A percentile compares a stretch with the other conserved stretches of the same genome.
These are phyloP conservation scores for Acacia confusa DNA, from an alignment of 306 rosid genomes.

Conservation along the genomic window DNA sequence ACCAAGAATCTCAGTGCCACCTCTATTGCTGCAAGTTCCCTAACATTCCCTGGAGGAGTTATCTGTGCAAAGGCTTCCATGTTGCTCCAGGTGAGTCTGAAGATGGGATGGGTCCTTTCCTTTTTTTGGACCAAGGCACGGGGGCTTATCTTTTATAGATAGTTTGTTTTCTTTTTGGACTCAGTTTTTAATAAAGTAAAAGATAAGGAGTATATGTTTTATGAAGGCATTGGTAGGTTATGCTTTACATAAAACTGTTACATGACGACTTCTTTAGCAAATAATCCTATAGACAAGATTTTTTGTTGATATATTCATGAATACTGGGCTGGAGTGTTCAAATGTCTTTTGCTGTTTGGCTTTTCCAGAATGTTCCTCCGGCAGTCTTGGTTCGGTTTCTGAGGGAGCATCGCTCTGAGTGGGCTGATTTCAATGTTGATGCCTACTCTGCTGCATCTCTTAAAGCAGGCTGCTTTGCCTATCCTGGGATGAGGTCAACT, in stretches of 20 bases:
- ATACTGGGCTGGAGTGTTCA: background rate
- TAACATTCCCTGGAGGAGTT: conserved; percentile 62
- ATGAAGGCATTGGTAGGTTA: background rate
- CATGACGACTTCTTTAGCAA: background rate
- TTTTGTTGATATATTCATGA: background rate
- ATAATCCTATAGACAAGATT: background rate
- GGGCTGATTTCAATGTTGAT: conserved; percentile 85
- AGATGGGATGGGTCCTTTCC: background rate
- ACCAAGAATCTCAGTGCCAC: conserved; percentile 52
- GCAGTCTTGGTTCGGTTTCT: conserved; percentile 74
- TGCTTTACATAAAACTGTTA: background rate
- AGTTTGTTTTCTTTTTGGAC: background rate
- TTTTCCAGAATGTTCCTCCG: conserved; percentile 67
- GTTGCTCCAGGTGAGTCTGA: conserved; percentile 62
- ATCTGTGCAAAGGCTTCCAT: conserved; percentile 81
- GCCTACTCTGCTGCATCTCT: conserved; percentile 68
- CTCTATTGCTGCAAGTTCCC: conserved; percentile 51
- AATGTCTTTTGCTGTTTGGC: background rate
- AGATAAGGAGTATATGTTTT: background rate
- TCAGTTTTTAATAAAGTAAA: background rate
- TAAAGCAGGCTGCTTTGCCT: conserved; percentile 60
- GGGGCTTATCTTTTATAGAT: background rate
- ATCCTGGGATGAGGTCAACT: conserved; percentile 76
- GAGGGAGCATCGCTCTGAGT: conserved; percentile 83
- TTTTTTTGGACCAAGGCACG: background rate